Base-by-base conservation (phyloP, 768 basidiomycete genomes). In the Mycena kentingensis region DNA sequence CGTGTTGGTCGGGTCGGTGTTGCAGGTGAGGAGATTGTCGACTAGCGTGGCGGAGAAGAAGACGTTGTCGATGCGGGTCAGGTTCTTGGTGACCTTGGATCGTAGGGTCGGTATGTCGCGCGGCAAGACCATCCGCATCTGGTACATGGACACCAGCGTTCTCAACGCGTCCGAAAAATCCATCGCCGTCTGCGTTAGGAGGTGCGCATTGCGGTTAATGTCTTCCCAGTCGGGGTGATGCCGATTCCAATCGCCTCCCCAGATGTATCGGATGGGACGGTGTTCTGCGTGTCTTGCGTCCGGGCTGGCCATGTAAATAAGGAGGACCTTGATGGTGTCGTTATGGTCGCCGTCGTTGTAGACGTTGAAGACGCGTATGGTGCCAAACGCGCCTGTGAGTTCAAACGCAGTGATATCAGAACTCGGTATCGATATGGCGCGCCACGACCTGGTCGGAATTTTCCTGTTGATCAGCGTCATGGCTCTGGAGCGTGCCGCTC, bases 211-310 rank as follows among this genome's bases (percentile, higher is more conserved):
- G 39, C 71, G 66, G 8, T 43, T 34, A 0, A 62, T 51, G 5
- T 66, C 51, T 19, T 77, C 74, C 76, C 76, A 77, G 8, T 70
- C 21, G 0, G 67, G 70, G 60, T 76, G 71, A 51, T 78, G 75
- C 16, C 66, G 41, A 50, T 77, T 76, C 63, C 75, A 77, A 57
- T 77, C 69, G 0, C 77, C 70, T 0, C 58, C 32, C 74, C 71
- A 76, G 3, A 73, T 50, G 26, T 56, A 56, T 0, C n/a, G 45
- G 28, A 56, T 18, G 1, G 49, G 49, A 8, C 19, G 10, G 37
- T 10, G 15, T 15, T 10, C 15, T 10, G 8, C 8, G 15, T 8
- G 7, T 8, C 37, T 10, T 10, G 8, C 19, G 15, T 22, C 19
- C 19, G 37, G 37, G 21, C 19, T 19, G 7, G 8, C 37, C 5